These are phyloP conservation scores for Acanthamoeba lenticulata DNA, from an alignment of 208 protist species.

Conservation along the genomic window DNA sequence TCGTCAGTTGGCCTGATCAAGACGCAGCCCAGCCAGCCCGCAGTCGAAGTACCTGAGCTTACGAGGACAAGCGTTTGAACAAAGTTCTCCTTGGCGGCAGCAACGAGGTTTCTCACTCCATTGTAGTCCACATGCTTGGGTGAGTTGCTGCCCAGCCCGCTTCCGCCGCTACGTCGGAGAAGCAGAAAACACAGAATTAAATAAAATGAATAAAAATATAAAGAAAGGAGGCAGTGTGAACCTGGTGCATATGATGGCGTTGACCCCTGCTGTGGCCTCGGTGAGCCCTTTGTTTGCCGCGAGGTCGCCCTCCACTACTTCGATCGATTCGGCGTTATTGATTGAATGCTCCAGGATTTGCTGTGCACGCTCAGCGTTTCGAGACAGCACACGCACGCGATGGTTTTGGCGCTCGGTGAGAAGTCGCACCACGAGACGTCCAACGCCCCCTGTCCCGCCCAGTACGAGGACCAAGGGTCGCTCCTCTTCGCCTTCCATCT, in stretches of 20 bases:
- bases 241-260: neutral
- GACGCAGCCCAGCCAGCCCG: neutral
- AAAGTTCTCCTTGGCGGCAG: too few relatives aligned
- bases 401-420: neutral
- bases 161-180: neutral
- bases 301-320: neutral
- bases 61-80: neutral
- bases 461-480: neutral
- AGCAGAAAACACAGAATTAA: neutral
- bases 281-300: neutral
- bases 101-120: neutral
- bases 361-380: too few relatives aligned
- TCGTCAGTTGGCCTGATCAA: too few relatives aligned
- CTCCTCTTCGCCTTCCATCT: neutral
- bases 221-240: neutral
- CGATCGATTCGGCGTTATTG: neutral
- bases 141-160: neutral
- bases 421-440: neutral
- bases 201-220: too few relatives aligned
- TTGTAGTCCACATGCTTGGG: neutral
- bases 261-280: neutral
- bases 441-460: neutral
- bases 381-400: neutral
- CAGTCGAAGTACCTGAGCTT: neutral
- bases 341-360: neutral